Conservation (phyloP, 1,284 basidiomycete species). For the Ustilago crameri region DNA sequence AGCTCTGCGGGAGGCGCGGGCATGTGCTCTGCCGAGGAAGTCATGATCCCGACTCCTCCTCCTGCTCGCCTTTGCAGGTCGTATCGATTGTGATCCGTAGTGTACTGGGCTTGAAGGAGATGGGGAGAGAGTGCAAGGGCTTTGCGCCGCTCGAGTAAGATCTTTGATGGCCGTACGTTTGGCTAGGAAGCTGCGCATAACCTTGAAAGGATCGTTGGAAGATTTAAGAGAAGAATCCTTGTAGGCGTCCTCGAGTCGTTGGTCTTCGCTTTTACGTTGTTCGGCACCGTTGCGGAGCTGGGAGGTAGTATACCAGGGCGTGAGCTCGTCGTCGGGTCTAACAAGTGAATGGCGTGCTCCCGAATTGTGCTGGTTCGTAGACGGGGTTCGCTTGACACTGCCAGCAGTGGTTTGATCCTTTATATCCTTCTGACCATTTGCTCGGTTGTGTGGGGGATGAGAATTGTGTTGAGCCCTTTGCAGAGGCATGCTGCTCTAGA, state of each 20-base stretch:
- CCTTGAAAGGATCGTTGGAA: constrained; percentile 56
- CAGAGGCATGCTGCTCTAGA: constrained; percentile 24
- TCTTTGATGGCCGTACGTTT: constrained; percentile 32
- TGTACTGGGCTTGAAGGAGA: constrained; percentile 13
- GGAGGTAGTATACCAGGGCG: constrained; percentile 56
- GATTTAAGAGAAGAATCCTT: constrained; percentile 49
- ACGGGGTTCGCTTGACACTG: too few relatives aligned
- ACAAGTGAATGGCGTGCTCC: constrained; percentile 19
- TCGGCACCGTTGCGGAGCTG: constrained; percentile 51
- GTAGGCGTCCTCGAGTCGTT: constrained; percentile 51
- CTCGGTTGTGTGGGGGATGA: constrained; percentile 22
- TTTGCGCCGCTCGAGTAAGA: background rate
- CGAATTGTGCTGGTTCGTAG: background rate
- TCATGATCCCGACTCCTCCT: too few relatives aligned
- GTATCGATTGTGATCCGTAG: constrained; percentile 43
- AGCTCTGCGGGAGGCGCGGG: too few relatives aligned
- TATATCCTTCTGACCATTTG: constrained; percentile 8
- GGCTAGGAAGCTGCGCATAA: constrained; percentile 41
- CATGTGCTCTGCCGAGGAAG: too few relatives aligned
- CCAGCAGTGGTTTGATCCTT: constrained; percentile 9
- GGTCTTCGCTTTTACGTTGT: constrained; percentile 44
- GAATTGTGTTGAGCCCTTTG: constrained; percentile 32
- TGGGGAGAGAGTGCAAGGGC: background rate
- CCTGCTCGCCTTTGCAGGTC: constrained; percentile 30
- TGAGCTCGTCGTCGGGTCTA: constrained; percentile 43